Base-by-base conservation (phyloP, 2,329 filamentous ascomycete species). In the Trichoderma lentiforme region DNA sequence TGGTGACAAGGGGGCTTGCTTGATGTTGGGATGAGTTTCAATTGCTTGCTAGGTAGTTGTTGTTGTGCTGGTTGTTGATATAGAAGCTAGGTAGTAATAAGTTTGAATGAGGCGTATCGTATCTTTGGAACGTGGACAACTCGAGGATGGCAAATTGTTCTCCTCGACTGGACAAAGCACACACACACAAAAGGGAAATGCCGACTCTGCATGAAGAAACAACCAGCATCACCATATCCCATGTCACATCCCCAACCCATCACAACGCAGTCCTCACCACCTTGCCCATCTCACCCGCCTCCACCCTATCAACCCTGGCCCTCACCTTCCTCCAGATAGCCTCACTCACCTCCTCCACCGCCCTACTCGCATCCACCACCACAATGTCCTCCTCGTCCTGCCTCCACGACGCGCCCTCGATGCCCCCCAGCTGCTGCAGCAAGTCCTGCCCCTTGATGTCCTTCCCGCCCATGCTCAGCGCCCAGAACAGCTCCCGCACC, bases 401-500 rank as follows among this genome's bases (percentile, higher is more conserved):
- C 71, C 78, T 79, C 74, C 86, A 86, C 74, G 75, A 75, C 32
- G 71, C 75, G 11, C 74, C 76, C 21, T 75, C 77, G 11, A 77
- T 56, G 5, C 75, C 76, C 6, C 73, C 74, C 73, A 70, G 36
- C 34, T 74, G 74, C 67, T 73, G 73, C 30, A 77, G 71, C 62
- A 78, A 69, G 28, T 71, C 75, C 63, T 78, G 72, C 0, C 77
- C 74, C 18, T 79, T 78, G 24, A 76, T 77, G 11, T 82, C 82
- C 34, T 84, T 80, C 26, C 83, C 82, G 1, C 85, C 85, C 81
- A 83, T 81, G 73, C 83, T 84, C 72, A 91, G 76, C 0, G 83
- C 85, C 83, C 86, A 87, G 80, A 97, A 98, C 64, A 97, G 80
- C 73, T 90, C 87, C 24, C 93, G 84, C 15, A 98, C 96, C 11